These are phyloP conservation scores for Serendipita sp. DNA, from an alignment of 768 basidiomycete genomes.

Conservation along the genomic window DNA sequence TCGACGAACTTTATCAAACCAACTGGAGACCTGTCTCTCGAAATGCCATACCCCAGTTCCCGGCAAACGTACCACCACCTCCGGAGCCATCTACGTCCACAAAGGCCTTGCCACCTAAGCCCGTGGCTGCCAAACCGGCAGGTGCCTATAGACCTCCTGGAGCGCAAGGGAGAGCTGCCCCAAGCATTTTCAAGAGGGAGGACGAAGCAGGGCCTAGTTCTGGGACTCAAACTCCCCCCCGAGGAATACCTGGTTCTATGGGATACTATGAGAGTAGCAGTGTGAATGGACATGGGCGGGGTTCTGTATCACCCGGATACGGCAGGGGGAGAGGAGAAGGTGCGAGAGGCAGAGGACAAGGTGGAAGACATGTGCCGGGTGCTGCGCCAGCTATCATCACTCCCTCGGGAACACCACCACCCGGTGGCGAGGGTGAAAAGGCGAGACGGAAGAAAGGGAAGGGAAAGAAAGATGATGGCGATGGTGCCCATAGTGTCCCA, in stretches of 20 bases:
- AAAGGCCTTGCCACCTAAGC: slow-evolving; percentile 35
- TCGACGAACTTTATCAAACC: slow-evolving; percentile 82
- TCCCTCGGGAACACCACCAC: slow-evolving; percentile 18
- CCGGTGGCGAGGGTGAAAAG: slow-evolving; percentile 8
- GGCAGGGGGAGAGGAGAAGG: neutral
- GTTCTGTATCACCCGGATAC: neutral
- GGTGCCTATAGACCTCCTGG: slow-evolving; percentile 92
- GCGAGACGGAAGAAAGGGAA: slow-evolving; percentile 15
- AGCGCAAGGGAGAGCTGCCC: slow-evolving; percentile 75
- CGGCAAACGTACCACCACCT: slow-evolving; percentile 43
- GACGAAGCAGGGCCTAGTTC: slow-evolving; percentile 60
- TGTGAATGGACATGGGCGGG: slow-evolving; percentile 11
- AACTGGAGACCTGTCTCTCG: slow-evolving; percentile 64
- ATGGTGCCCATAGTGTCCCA: neutral
- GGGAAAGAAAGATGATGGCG: slow-evolving; percentile 13
- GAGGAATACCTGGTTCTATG: slow-evolving; percentile 13
- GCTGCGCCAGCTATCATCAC: slow-evolving; percentile 36
- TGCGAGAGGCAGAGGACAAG: slow-evolving; percentile 8
- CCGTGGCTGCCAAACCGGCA: slow-evolving; percentile 44
- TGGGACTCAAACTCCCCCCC: slow-evolving; percentile 44
- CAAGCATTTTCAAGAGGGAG: slow-evolving; percentile 77
- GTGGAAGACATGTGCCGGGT: slow-evolving; percentile 54
- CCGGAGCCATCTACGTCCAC: slow-evolving; percentile 43
- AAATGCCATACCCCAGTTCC: slow-evolving; percentile 52
- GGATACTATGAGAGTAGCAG: neutral